Evolutionary conservation across 2,329 filamentous ascomycete genomes (phyloP).

Genomic region (Shiraia sp.): DNA sequence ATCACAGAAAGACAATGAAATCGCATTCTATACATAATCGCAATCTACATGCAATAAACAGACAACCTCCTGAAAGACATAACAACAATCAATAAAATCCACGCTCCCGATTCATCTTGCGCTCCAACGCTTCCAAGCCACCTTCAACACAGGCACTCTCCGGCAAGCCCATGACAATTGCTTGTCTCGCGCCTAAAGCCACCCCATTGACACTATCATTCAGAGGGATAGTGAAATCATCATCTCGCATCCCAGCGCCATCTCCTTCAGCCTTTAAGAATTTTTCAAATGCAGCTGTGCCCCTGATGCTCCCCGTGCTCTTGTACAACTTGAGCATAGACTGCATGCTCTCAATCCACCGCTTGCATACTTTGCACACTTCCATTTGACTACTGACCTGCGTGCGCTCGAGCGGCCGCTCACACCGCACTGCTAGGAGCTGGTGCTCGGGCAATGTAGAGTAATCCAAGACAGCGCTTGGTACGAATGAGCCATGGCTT

Average conservation of each 20-base stretch:
- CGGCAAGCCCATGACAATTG: constrained; percentile 27
- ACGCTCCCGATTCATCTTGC: constrained; percentile 4
- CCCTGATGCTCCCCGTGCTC: constrained; percentile 33
- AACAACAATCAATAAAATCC: constrained; percentile 1
- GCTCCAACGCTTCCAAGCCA: constrained; percentile 16
- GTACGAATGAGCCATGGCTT: constrained; percentile 14
- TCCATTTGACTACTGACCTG: constrained; percentile 28
- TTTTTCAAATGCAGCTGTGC: constrained; percentile 34
- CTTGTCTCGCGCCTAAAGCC: constrained; percentile 22
- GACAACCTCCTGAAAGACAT: background rate
- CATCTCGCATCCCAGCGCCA: constrained; percentile 15
- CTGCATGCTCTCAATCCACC: constrained; percentile 34
- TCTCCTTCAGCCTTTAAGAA: constrained; percentile 33
- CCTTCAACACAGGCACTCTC: constrained; percentile 18
- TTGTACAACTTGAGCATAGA: constrained; percentile 36
- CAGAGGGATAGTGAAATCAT: constrained; percentile 26
- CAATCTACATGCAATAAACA: too few species aligned
- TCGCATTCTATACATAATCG: too few species aligned
- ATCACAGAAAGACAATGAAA: too few species aligned
- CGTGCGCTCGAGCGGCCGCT: constrained; percentile 19
- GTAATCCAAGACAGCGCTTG: constrained; percentile 16
- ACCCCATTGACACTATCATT: constrained; percentile 16
- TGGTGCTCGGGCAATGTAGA: constrained; percentile 32
- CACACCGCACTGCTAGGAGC: constrained; percentile 24
- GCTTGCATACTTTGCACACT: constrained; percentile 35